Conservation (phyloP, 257 asterid species). For the Avicennia marina region DNA sequence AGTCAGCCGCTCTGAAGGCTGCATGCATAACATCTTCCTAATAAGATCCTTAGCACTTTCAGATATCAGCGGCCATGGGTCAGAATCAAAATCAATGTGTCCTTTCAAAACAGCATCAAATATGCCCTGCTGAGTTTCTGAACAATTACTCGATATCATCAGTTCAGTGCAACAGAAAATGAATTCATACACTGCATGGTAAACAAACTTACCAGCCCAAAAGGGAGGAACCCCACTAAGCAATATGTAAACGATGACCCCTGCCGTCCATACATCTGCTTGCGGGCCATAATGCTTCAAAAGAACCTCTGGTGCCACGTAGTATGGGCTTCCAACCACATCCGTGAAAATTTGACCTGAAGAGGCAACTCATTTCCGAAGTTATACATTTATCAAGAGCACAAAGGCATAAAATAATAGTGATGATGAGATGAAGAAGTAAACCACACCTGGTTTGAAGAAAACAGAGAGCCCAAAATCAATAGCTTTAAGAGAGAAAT, state of each 20-base stretch:
- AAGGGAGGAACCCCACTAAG: constrained; percentile 95
- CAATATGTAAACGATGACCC: constrained; percentile 82
- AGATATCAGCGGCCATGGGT: constrained; percentile 82
- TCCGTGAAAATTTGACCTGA: constrained; percentile 88
- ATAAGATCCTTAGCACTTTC: constrained; percentile 86
- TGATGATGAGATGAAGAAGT: background rate
- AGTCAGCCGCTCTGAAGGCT: constrained; percentile 60
- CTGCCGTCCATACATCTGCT: constrained; percentile 98
- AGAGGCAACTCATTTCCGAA: constrained; percentile 15
- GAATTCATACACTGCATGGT: background rate
- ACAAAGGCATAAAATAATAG: constrained; percentile 7
- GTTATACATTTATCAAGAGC: background rate
- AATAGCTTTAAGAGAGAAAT: constrained; percentile 90
- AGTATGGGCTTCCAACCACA: constrained; percentile 96
- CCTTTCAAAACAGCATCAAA: constrained; percentile 87
- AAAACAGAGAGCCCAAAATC: constrained; percentile 96
- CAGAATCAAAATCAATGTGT: constrained; percentile 72
- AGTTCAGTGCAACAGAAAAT: constrained; percentile 1
- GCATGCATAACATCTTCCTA: constrained; percentile 74
- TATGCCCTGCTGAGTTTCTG: constrained; percentile 89
- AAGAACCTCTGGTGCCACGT: constrained; percentile 96
- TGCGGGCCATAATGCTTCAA: constrained; percentile 86
- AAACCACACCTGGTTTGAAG: constrained; percentile 76
- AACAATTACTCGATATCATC: constrained; percentile 21
- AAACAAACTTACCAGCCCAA: constrained; percentile 76